Conservation (phyloP, 331 rosid species). For the Pyracantha coccinea region DNA sequence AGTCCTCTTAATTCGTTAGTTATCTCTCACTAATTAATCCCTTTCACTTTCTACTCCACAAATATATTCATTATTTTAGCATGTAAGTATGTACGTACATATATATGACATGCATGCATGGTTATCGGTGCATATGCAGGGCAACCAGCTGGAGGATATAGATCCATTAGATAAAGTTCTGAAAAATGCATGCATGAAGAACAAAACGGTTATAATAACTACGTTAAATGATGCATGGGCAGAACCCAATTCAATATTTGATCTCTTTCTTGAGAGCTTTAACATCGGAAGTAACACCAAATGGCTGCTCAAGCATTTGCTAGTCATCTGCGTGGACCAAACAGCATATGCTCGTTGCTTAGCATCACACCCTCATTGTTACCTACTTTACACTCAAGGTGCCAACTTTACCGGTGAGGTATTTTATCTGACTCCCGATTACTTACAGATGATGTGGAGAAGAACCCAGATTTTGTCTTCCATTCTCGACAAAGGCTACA, state of each 20-base stretch:
- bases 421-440: constrained; percentile 45
- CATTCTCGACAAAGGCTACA: constrained; percentile 66
- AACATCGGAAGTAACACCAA: constrained; percentile 45
- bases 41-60: no score
- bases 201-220: constrained; percentile 65
- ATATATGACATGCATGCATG: no score
- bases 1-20: no score
- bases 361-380: constrained; percentile 52
- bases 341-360: constrained; percentile 65
- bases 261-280: constrained; percentile 71
- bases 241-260: constrained; percentile 64
- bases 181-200: constrained; percentile 45
- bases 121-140: neutral
- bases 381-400: constrained; percentile 33
- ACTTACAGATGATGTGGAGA: constrained; percentile 85
- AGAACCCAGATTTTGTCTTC: constrained; percentile 51
- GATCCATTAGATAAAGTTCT: constrained; percentile 27
- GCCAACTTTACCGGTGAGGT: constrained; percentile 55
- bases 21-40: no score
- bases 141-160: neutral
- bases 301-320: constrained; percentile 54
- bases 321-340: constrained; percentile 55
- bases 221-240: constrained; percentile 91
- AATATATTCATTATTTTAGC: no score
- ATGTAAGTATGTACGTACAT: no score